Conservation (phyloP, 352 stramenopile genomes). For the Peronospora tabacina region DNA sequence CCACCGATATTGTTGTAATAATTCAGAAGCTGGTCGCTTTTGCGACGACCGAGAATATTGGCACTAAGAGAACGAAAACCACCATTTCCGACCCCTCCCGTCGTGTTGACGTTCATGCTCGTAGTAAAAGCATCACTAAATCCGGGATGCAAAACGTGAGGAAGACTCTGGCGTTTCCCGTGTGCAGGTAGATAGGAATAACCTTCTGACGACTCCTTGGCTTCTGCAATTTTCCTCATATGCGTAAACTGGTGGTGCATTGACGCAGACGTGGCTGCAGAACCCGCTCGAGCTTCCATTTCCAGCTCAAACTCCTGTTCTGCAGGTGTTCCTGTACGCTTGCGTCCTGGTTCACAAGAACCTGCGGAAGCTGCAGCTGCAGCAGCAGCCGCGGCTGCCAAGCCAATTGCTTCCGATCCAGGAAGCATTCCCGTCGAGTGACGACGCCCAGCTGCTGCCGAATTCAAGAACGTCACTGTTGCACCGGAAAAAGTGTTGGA, state of each 20-base stretch:
- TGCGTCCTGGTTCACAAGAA: constrained; percentile 6
- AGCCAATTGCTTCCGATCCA: constrained; percentile 26
- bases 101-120: constrained; percentile 11
- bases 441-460: constrained; percentile 27
- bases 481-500: constrained; percentile 27
- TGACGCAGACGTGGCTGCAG: constrained; percentile 5
- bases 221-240: constrained; percentile 22
- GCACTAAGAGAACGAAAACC: constrained; percentile 7
- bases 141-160: constrained; percentile 27
- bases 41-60: constrained; percentile 19
- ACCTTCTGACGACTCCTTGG: constrained; percentile 21
- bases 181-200: constrained; percentile 16
- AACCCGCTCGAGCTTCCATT: constrained; percentile 22
- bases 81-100: constrained; percentile 2
- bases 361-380: constrained; percentile 10
- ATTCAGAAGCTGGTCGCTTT: constrained; percentile 28
- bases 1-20: constrained; percentile 14
- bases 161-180: constrained; percentile 41
- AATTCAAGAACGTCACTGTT: constrained; percentile 27
- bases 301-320: constrained; percentile 32
- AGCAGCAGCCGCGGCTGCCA: constrained; percentile 23
- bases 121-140: constrained; percentile 17
- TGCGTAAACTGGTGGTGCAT: constrained; percentile 22
- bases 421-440: constrained; percentile 44
- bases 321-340: constrained; percentile 21